Evolutionary conservation across 164 flowering plant species (phyloP), one percentile per base, ranked within the genome.

Genomic region (Magnolia officinalis): DNA sequence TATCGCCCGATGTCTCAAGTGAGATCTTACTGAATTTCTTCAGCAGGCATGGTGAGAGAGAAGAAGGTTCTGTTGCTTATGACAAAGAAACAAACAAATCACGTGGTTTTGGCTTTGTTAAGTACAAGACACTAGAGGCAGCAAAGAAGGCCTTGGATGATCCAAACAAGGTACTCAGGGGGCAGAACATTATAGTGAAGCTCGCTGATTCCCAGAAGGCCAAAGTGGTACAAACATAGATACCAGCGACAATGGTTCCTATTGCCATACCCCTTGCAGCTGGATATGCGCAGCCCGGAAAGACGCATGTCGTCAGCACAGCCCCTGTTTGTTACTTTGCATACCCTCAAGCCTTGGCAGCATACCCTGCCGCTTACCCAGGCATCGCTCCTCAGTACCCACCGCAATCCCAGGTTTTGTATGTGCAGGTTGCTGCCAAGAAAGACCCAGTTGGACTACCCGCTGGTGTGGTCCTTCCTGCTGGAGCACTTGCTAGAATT

Each of bases 31-130:
- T 89, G 20, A 73, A 66, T 37, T 87, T 77, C 78, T 89, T 90
- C 68, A 79, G 77, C 16, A 85, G 85, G 83, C 82, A 87, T 72
- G 95, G 95, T 31, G 91, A 89, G 8, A 90, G 89, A 67, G 92
- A 90, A 84, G 94, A 90, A 82, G 94, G 94, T 74, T 90, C 91
- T 68, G 92, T 90, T 83, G 94, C 94, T 73, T 90, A 89, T 83
- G 92, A 88, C 81, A 90, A 90, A 80, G 92, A 89, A 50, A 85
- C 91, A 67, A 87, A 87, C 78, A 90, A 83, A 67, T 88, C 94
- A 79, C 92, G 94, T 79, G 90, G 92, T 50, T 90, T 89, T 82
- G 94, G 94, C 70, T 90, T 89, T 83, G 88, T 90, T 72, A 90
- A 92, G 63, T 90, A 83, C 83, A 89, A 78, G 81, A 89, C 90